Evolutionary conservation across 441 rosid species (phyloP), one percentile per base, ranked within the genome.

Genomic region (Brassica balearica): DNA sequence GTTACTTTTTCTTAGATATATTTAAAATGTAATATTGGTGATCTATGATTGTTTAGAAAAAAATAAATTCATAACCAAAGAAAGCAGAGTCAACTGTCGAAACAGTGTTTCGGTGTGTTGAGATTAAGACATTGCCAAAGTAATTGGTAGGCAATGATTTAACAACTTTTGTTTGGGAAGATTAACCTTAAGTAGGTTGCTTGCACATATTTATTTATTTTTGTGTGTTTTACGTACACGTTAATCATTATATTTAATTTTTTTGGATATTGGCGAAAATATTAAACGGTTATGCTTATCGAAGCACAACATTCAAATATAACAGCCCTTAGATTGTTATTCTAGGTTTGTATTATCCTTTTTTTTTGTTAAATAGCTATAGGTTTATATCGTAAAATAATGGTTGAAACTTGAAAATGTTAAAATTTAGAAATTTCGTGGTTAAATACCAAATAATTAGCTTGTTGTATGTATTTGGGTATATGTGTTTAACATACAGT

Each of bases 61-160:
- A 55, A 43, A 29, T 29, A 32, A 74, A 64, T 65, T 56, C 14
- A 19, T 62, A 25, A 55, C 34, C 20, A 67, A 69, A 29, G 12
- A 63, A 66, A 27, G 12, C 32, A 75, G 65, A 75, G 80, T 80
- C 74, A 80, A 80, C 73, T 71, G 43, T 70, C 60, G 65, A 70
- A 65, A 65, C 65, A 55, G 73, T 70, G 76, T 80, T 60, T 66
- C 27, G 19, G 67, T 61, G 77, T 66, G 4, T 72, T 68, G 61
- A 72, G 77, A 76, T 80, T 76, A 71, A 25, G 83, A 80, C 74
- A 71, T 67, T 41, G 69, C 77, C 77, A 76, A 80, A 76, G 29
- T 72, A n/a, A 72, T 81, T 59, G 75, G 63, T 19, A 58, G 20
- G 48, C 15, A 70, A 29, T 71, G 61, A 66, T 76, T 34, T 70